Conservation (phyloP, 768 basidiomycete genomes). For the Ephemerocybe angulata region DNA sequence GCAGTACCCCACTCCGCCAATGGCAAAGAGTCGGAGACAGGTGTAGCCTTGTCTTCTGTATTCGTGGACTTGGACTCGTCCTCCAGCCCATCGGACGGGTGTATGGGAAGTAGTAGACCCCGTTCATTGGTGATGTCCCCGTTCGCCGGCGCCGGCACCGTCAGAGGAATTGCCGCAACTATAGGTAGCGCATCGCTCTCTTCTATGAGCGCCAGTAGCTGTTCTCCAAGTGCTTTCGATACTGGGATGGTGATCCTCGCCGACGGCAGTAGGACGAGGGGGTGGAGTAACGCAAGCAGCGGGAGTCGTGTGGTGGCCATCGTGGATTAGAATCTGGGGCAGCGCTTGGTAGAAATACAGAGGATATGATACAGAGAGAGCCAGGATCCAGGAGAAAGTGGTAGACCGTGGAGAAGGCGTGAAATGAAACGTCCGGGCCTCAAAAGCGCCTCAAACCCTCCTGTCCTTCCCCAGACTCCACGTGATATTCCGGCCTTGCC, state of each 20-base stretch:
- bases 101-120: background rate
- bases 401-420: background rate
- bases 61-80: background rate
- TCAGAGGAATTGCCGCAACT: conserved; percentile 64
- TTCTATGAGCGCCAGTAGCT: conserved; percentile 62
- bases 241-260: conserved; percentile 68
- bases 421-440: background rate
- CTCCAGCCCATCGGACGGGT: background rate
- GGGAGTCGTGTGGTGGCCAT: conserved; percentile 56
- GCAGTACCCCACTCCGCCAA: conserved; percentile 60
- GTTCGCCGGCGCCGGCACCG: conserved; percentile 9
- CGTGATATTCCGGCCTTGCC: background rate
- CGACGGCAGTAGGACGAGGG: conserved; percentile 71
- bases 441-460: background rate
- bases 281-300: conserved; percentile 66
- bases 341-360: background rate
- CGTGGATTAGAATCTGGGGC: background rate
- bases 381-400: background rate
- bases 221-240: conserved; percentile 55
- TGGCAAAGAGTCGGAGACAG: conserved; percentile 3
- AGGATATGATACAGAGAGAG: background rate
- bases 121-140: background rate
- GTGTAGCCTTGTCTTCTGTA: background rate
- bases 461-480: background rate
- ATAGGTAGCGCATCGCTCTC: conserved; percentile 67